These are phyloP conservation scores for Talaromyces verruculosus DNA, from an alignment of 2,329 filamentous ascomycete species.

Conservation along the genomic window DNA sequence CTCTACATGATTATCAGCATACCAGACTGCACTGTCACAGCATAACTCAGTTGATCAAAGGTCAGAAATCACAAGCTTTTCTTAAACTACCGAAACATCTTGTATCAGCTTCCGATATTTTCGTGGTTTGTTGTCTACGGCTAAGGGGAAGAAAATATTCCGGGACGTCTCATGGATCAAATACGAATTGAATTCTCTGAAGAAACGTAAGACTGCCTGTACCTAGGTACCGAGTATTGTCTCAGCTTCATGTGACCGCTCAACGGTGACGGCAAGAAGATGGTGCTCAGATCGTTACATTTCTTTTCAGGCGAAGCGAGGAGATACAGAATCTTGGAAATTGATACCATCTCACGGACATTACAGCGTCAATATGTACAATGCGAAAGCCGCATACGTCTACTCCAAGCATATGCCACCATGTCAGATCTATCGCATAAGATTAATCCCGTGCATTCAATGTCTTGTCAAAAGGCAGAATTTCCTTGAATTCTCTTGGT, in stretches of 20 bases:
- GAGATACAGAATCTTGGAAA: not conserved
- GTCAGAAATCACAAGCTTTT: not conserved
- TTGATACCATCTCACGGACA: not conserved
- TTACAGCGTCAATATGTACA: not conserved
- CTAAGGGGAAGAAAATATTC: not conserved
- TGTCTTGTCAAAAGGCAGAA: constrained; percentile 3
- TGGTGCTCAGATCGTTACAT: not conserved
- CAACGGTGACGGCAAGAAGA: not conserved
- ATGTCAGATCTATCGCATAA: not conserved
- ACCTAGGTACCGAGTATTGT: not conserved
- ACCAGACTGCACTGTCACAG: not conserved
- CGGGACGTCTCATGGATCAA: not conserved
- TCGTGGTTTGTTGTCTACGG: not conserved
- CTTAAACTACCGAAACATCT: not conserved
- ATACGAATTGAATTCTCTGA: not conserved
- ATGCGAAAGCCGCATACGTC: not conserved
- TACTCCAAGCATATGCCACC: not conserved
- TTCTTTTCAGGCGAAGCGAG: not conserved
- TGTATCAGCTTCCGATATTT: not conserved
- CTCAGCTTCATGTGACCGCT: not conserved
- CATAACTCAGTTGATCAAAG: not conserved
- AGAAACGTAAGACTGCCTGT: not conserved
- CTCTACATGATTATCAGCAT: not conserved
- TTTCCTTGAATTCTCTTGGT: not conserved
- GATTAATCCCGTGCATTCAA: not conserved